phyloP scores from a whole-genome alignment of 169 alveolate genomes.

The Plasmodium gaboni region DNA sequence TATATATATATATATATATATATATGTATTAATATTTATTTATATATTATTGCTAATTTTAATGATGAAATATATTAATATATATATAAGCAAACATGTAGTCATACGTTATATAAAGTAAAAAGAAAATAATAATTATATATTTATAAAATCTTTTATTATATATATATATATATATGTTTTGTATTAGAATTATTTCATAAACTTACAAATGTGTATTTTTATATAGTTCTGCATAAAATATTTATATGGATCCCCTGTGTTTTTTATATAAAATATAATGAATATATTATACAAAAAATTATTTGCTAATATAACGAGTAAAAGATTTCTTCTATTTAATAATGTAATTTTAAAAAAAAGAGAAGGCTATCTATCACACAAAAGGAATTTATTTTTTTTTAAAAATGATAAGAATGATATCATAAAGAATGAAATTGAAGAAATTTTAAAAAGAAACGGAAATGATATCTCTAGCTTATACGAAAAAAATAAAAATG shows the following conservation, averaged over 20 bases:
- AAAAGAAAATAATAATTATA: too few relatives aligned
- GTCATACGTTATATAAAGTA: too few relatives aligned
- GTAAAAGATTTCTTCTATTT: neutral
- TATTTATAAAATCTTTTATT: too few relatives aligned
- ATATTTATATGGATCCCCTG: neutral
- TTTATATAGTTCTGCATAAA: neutral
- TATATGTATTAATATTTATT: too few relatives aligned
- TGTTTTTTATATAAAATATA: neutral
- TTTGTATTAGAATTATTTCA: too few relatives aligned
- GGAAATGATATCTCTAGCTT: neutral
- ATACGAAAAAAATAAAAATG: neutral
- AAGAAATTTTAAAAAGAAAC: conserved; percentile 42
- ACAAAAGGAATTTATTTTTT: conserved; percentile 11
- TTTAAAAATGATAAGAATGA: conserved; percentile 48
- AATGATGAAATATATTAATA: too few relatives aligned
- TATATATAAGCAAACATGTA: too few relatives aligned
- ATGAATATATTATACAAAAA: conserved; percentile 2
- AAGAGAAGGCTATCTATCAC: too few relatives aligned
- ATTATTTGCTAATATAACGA: neutral
- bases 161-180: too few relatives aligned
- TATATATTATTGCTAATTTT: too few relatives aligned
- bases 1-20: too few relatives aligned
- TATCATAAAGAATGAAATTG: conserved; percentile 61
- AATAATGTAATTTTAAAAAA: neutral
- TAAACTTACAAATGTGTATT: too few relatives aligned